Evolutionary conservation across 192 early-diverging fungal species (phyloP).

Genomic region (Coemansia sp.): DNA sequence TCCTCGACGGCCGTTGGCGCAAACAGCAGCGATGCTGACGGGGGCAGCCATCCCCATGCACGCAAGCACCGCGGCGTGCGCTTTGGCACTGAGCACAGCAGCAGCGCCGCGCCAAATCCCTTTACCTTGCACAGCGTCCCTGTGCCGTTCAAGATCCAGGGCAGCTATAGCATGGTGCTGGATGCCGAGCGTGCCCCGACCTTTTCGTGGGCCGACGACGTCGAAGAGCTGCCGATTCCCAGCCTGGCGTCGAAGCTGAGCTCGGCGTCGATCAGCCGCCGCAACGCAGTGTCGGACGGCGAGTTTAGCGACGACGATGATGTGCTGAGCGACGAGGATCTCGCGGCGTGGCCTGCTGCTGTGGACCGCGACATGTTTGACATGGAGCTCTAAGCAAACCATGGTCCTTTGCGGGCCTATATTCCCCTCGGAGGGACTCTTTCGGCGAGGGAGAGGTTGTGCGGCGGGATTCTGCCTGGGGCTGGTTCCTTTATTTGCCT

Average conservation of each 20-base stretch:
- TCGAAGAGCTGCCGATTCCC: constrained; percentile 45
- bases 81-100: background rate
- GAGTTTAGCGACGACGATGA: constrained; percentile 19
- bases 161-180: background rate
- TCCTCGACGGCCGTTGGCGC: constrained; percentile 4
- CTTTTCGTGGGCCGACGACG: constrained; percentile 50
- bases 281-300: no score
- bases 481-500: background rate
- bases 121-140: constrained; percentile 35
- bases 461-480: no score
- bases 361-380: constrained; percentile 30
- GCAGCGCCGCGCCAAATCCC: background rate
- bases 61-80: constrained; percentile 4
- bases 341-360: constrained; percentile 30
- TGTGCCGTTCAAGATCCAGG: constrained; percentile 13
- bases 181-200: constrained; percentile 10
- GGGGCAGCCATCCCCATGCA: background rate
- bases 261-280: background rate
- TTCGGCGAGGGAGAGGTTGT: no score
- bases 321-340: constrained; percentile 38
- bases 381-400: constrained; percentile 25
- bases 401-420: background rate
- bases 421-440: no score
- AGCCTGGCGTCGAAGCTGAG: constrained; percentile 11
- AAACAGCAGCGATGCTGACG: constrained; percentile 17